Evolutionary conservation across 768 basidiomycete species (phyloP), one percentile per base, ranked within the genome.

Genomic region (Hemileccinum impolitum): DNA sequence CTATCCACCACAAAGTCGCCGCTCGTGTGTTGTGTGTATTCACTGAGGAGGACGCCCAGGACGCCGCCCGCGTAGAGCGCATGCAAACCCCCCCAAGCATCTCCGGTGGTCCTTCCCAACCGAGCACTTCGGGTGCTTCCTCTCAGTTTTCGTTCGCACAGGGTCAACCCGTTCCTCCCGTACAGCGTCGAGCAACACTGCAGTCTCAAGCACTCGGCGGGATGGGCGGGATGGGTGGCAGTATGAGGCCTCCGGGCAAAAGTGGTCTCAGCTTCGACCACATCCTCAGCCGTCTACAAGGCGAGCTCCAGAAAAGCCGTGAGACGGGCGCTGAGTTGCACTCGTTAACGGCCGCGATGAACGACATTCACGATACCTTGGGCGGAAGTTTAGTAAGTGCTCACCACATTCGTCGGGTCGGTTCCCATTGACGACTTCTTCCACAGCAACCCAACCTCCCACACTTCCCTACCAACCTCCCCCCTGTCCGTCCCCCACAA

Each of bases 1-100:
- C 97, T 49, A 85, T 98, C 42, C 96, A 99, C 70, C 94, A 97
- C 73, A 98, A 99, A 69, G 96, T 98, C 45, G 93, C 96, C 10
- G 94, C 95, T 4, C 88, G 91, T 25, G 93, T 94, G 31, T 79
- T 90, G 45, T 94, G 94, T 59, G 81, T 97, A 5, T 85, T 95
- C 57, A 81, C 77, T 0, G 85, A 92, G 36, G 89, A 91, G 51
- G 96, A 99, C 61, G 87, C 81, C 1, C 83, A 81, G 52, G 76
- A 81, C 39, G 87, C 86, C 31, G 80, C 82, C 2, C 83, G 84
- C 34, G 78, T 79, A 30, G 87, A 88, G 58, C 84, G 84, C 44
- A 79, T 82, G 55, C 83, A 82, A 59, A 72, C 73, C 52, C 66
- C 69, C 0, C 57, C 61, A 10, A 50, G 30, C 19, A 40, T 67